Base-by-base conservation (phyloP, 2,329 filamentous ascomycete genomes). In the Cladosporium sp. region DNA sequence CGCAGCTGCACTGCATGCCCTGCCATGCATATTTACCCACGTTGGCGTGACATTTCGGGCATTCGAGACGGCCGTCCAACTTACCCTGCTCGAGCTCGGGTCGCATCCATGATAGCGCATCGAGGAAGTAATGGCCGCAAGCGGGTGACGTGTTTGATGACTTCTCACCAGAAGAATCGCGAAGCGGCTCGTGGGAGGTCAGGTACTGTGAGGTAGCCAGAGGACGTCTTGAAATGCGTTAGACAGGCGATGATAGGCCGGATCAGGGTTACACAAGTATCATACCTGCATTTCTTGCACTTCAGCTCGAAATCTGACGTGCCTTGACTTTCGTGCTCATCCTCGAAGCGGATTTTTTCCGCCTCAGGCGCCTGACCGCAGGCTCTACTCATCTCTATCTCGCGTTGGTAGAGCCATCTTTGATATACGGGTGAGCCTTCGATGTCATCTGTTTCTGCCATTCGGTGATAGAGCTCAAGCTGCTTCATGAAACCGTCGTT, bases 1-100 rank as follows among this genome's bases (percentile, higher is more conserved):
- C 86, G 73, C 94, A 99, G 70, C 86, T 94, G 76, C 94, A 99
- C 72, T 86, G 87, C 81, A 97, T 88, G 14, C 94, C 94, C 72
- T 95, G 91, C 94, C 94, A 99, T 55, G 93, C 89, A 71, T 97
- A 99, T 67, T 94, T 89, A 39, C 94, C 94, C 50, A 97, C 85
- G 55, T 90, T 91, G 40, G 89, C 86, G 49, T 84, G 85, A 73
- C 94, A 99, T 69, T 88, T 88, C 9, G 94, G 93, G 69, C 94
- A 99, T 60, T 86, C 84, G 34, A 99, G 80, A 9, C 93, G 86
- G 22, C 94, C 94, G 61, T 92, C 90, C 22, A 97, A 80, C 61
- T 87, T 84, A 28, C 90, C 92, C 68, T 89, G 83, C 67, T 92
- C 89, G n/a, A 99, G 84, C 67, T 88, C 87, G 1, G 86, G 79